A percentile compares a stretch with the other conserved stretches of the same genome.
Evolutionary conservation across 2,329 filamentous ascomycete genomes (phyloP).

Genomic region (Alternaria arbusti): DNA sequence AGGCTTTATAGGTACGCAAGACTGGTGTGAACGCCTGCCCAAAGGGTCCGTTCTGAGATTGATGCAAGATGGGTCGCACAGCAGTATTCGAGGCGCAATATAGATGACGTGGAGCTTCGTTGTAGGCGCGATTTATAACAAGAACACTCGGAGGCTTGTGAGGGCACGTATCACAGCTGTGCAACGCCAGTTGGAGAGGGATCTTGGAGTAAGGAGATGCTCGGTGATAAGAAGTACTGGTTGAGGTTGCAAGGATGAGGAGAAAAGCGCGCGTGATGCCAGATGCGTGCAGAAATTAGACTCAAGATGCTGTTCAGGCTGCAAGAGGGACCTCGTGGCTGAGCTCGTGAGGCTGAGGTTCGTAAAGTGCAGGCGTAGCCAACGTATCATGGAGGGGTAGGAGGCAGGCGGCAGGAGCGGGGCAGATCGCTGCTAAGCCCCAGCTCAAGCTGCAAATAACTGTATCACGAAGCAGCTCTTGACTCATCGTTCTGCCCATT

Average conservation of each 20-base stretch:
- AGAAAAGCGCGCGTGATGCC: neutral
- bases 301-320: neutral
- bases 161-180: neutral
- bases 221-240: neutral
- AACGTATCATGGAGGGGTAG: constrained; percentile 11
- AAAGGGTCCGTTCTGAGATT: neutral
- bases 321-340: neutral
- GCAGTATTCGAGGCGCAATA: neutral
- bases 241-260: neutral
- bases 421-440: constrained; percentile 8
- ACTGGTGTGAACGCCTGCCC: neutral
- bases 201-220: neutral
- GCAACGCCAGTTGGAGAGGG: neutral
- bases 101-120: constrained; percentile 3
- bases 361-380: neutral
- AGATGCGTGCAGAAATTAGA: neutral
- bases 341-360: neutral
- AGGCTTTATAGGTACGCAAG: neutral
- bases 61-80: neutral
- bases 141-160: neutral
- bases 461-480: neutral
- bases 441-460: neutral
- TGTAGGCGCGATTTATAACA: neutral
- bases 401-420: constrained; percentile 7
- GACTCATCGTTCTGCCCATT: neutral